Conservation (phyloP, 306 rosid species). For the Lablab purpureus region DNA sequence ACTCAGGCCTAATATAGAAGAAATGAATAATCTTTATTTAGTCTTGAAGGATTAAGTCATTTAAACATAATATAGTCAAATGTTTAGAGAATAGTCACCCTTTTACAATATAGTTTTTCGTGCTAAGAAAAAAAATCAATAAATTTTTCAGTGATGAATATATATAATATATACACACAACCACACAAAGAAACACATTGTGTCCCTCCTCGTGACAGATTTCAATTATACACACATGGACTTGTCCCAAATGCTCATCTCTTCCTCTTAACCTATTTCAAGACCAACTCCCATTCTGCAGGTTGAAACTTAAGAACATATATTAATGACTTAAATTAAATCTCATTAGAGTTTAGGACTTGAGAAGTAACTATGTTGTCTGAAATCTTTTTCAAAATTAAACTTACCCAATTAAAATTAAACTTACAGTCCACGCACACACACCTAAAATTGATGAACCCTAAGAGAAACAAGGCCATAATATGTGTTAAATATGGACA, state of each 20-base stretch:
- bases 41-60: no score
- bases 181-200: constrained; percentile 36
- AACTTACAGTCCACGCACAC: no score
- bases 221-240: constrained; percentile 70
- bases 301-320: background rate
- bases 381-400: background rate
- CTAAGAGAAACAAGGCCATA: background rate
- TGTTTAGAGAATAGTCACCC: no score
- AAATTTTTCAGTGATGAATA: no score
- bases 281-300: background rate
- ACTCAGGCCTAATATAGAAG: no score
- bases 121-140: no score
- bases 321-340: background rate
- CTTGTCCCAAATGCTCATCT: constrained; percentile 52
- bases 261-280: constrained; percentile 2
- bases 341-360: background rate
- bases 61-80: no score
- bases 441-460: background rate
- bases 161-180: background rate
- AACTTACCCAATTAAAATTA: background rate
- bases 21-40: no score
- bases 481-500: constrained; percentile 22
- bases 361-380: background rate
- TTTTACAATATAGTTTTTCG: no score
- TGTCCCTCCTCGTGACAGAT: constrained; percentile 51